Evolutionary conservation across 495 filamentous ascomycete genomes (phyloP), one percentile per base, ranked within the genome.

Genomic region (Bathelium albidoporum): DNA sequence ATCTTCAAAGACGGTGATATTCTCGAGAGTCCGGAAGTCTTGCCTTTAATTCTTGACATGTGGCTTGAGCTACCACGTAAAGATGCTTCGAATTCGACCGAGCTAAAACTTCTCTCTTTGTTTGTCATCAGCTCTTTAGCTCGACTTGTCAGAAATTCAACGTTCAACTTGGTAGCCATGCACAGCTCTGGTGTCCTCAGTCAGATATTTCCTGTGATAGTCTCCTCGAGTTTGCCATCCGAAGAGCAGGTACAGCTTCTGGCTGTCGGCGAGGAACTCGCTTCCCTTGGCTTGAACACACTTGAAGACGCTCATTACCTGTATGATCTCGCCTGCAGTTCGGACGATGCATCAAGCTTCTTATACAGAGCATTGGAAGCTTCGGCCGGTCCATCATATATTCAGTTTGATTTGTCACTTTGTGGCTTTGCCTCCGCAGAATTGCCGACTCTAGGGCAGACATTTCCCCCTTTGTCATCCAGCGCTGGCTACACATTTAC

Each of bases 401-500:
- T 98, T 69, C 90, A 97, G 69, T 97, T 98, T 74, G 94, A 98
- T 76, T 78, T 97, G 59, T 94, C 90, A 2, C 76, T 88, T 26
- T 80, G 94, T 75, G 94, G 94, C 5, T 95, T 86, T 74, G 86
- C 88, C 14, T 96, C 94, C 0, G 81, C 97, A 68, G 94, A 97
- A 69, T 79, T 97, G 29, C 84, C 90, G 20, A 90, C 85, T 14
- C 76, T 97, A 52, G 89, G 89, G 12, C 84, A 88, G 29, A 75
- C 85, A 18, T 98, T 98, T 69, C 94, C 95, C 7, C 87, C 89
- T 16, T 78, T 81, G 34, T 81, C 83, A 20, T 85, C 87, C 18
- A 83, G 84, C 28, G 74, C 80, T 41, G 94, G 94, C 18, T 98
- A 96, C 75, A 95, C 91, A 1, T 85, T 97, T 64, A 81, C 89